Percentiles rank a stretch among this genome's conserved stretches.
These are phyloP conservation scores for Albatrellus ellisii DNA, from an alignment of 768 basidiomycete species.

Conservation along the genomic window DNA sequence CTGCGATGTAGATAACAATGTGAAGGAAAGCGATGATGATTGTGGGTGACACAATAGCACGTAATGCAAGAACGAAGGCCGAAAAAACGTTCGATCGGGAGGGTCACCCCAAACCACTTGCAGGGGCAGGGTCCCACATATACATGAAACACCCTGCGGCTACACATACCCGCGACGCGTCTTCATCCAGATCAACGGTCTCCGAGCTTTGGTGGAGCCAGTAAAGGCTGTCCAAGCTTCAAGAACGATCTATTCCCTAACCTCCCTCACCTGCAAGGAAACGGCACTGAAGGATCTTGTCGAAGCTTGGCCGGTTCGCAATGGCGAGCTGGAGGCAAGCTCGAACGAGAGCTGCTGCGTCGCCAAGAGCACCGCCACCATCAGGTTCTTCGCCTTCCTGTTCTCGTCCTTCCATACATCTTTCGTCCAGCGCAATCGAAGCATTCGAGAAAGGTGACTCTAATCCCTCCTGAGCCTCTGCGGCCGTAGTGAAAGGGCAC, in stretches of 20 bases:
- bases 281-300: conserved; percentile 61
- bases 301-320: conserved; percentile 72
- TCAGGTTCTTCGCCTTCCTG: conserved; percentile 65
- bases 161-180: no score
- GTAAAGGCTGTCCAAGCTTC: no score
- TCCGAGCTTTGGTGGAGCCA: no score
- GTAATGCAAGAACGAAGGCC: no score
- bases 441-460: conserved; percentile 64
- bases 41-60: no score
- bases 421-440: conserved; percentile 64
- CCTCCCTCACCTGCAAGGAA: conserved; percentile 73
- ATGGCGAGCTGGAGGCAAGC: conserved; percentile 79
- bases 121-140: no score
- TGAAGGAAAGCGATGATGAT: no score
- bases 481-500: conserved; percentile 84
- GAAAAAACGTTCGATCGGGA: no score
- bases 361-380: conserved; percentile 73
- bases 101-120: no score
- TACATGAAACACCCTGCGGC: no score
- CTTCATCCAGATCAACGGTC: no score
- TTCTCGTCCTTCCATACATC: conserved; percentile 65
- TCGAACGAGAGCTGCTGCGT: conserved; percentile 74
- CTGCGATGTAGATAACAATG: no score
- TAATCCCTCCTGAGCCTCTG: conserved; percentile 81
- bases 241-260: conserved; percentile 36